Conservation (phyloP, 768 basidiomycete species). For the Scleroderma citrinum region DNA sequence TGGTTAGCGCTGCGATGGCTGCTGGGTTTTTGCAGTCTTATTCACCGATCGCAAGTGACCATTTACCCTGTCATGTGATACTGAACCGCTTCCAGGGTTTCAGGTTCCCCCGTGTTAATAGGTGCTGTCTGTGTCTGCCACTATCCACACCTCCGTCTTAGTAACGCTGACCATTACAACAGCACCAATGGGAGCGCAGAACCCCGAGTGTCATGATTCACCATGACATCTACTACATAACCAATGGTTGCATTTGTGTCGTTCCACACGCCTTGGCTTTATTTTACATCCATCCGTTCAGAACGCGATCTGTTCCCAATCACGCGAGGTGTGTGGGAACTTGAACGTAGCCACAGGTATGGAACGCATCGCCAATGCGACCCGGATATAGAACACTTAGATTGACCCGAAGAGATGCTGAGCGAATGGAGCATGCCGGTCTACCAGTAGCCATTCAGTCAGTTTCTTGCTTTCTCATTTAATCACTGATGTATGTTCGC, state of each 20-base stretch:
- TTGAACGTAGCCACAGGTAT: neutral
- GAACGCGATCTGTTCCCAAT: neutral
- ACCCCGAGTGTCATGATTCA: neutral
- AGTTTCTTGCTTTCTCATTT: too few relatives aligned
- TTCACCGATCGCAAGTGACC: too few relatives aligned
- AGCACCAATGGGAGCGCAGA: neutral
- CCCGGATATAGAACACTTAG: neutral
- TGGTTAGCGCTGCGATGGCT: too few relatives aligned
- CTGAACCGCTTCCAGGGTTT: too few relatives aligned
- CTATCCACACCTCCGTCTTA: neutral
- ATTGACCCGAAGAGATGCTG: conserved; percentile 8
- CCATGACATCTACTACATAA: neutral
- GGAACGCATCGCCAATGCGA: neutral
- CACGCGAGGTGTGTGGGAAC: neutral
- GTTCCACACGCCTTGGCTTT: neutral
- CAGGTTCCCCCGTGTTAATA: too few relatives aligned
- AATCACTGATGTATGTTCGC: too few relatives aligned
- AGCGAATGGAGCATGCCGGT: neutral
- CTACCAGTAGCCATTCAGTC: too few relatives aligned
- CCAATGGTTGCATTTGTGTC: neutral
- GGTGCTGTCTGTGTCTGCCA: neutral
- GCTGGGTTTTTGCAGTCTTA: too few relatives aligned
- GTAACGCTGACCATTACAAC: neutral
- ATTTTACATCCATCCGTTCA: neutral
- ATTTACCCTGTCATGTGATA: too few relatives aligned